Evolutionary conservation across 2,329 filamentous ascomycete species (phyloP), one percentile per base, ranked within the genome.

Genomic region (Pseudogymnoascus sp.): DNA sequence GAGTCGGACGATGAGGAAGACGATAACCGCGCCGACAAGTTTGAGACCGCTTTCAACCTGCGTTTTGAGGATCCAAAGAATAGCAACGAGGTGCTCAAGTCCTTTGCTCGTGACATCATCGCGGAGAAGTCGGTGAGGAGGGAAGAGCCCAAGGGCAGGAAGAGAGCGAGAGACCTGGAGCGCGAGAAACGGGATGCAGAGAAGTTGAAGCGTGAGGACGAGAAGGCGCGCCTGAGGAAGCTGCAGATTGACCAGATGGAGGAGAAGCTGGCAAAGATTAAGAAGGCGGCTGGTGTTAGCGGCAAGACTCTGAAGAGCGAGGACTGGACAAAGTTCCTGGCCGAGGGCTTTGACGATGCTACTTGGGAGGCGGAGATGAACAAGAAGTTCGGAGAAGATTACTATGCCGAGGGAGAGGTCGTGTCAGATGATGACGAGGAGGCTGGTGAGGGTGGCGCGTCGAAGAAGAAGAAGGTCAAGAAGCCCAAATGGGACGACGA

Each of bases 401-500:
- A 99, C 77, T 99, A 99, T 69, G 89, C 86, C 8, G 82, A 87
- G 59, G 75, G 78, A 9, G 86, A 89, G 10, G 81, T 77, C 66
- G 88, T 82, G 15, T 84, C 87, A 25, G 80, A 82, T 1, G 87
- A 86, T 67, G 82, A 79, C 2, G 82, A 83, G 13, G 77, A 80
- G n/a, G 83, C 81, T 5, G 76, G 73, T 2, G 79, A 75, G 6
- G 77, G 72, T n/a, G 79, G 76, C 58, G 82, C 77, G 40, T 75
- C 76, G 60, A 60, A 60, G 18, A 66, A 61, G 60, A 86, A 84
- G 72, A 86, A 83, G 71, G 76, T 82, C 8, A 91, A 90, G 80
- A 96, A 96, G 77, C 91, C 90, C 8, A 89, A 86, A 65, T 99
- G 93, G 88, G 90, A 97, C 69, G 92, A 97, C 70, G 94, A 99